phyloP scores from a whole-genome alignment of 1,284 basidiomycete species.

The Ganoderma leucocontextum region DNA sequence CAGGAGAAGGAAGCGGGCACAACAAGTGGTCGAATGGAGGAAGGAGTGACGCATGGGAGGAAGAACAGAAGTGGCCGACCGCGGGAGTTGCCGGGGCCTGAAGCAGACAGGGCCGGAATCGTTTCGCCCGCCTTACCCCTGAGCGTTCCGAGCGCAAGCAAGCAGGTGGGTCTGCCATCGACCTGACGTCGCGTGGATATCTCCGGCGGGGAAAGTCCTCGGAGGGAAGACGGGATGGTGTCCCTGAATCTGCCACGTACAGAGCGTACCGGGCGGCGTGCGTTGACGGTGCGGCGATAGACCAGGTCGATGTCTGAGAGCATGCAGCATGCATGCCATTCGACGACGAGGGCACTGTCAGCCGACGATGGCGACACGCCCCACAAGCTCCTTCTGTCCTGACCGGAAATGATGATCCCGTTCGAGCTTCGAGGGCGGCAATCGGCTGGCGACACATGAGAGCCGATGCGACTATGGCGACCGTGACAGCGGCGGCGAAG shows the following conservation, averaged over 20 bases:
- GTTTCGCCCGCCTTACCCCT: background rate
- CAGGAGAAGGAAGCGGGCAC: background rate
- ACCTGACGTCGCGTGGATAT: background rate
- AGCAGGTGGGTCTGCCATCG: too few species aligned
- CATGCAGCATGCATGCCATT: background rate
- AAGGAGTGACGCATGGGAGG: background rate
- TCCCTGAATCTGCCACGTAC: background rate
- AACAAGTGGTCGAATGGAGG: background rate
- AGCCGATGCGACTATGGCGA: background rate
- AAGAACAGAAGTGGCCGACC: background rate
- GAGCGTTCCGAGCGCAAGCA: background rate
- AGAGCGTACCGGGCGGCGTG: background rate
- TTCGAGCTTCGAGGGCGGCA: background rate
- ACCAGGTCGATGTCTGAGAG: background rate
- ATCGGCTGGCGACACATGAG: background rate
- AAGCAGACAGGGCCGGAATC: background rate
- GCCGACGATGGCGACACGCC: background rate
- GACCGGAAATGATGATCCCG: background rate
- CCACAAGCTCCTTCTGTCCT: background rate
- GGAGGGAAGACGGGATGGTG: background rate
- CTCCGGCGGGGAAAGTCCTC: background rate
- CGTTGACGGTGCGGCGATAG: background rate
- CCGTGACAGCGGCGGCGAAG: slow-evolving; percentile 1
- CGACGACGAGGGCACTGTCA: background rate
- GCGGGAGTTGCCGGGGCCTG: slow-evolving; percentile 1